These are phyloP conservation scores for Fusarium equiseti DNA, from an alignment of 2,329 filamentous ascomycete species.

Conservation along the genomic window DNA sequence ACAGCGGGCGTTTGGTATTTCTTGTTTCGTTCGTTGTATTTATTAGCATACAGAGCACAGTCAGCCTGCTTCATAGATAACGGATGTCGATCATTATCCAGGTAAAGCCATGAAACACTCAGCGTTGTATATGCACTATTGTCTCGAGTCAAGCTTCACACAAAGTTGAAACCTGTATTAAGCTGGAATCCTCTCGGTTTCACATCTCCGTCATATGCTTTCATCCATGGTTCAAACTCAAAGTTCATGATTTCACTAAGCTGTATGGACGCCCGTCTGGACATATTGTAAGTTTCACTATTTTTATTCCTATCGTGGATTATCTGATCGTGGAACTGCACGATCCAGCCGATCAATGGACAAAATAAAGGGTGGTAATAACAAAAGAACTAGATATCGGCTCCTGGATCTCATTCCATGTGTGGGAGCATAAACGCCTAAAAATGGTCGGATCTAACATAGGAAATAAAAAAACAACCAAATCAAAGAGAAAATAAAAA, in stretches of 20 bases:
- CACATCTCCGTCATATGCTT: constrained; percentile 11
- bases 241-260: not conserved
- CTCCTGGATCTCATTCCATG: constrained; percentile 42
- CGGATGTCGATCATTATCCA: constrained; percentile 10
- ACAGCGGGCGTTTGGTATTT: constrained; percentile 39
- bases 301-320: constrained; percentile 15
- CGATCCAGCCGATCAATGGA: constrained; percentile 24
- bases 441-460: constrained; percentile 41
- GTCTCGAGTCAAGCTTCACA: constrained; percentile 24
- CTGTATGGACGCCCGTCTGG: not conserved
- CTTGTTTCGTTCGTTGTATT: constrained; percentile 14
- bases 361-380: constrained; percentile 9
- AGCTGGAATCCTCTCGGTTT: constrained; percentile 18
- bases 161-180: constrained; percentile 29
- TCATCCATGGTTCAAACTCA: not conserved
- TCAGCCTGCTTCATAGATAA: constrained; percentile 5
- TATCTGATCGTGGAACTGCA: constrained; percentile 10
- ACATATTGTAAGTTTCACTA: constrained; percentile 3
- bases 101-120: constrained; percentile 24
- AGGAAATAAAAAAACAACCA: constrained; percentile 38
- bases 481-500: constrained; percentile 32
- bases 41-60: constrained; percentile 35
- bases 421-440: constrained; percentile 45
- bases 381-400: constrained; percentile 35
- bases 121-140: constrained; percentile 8